Evolutionary conservation across 192 early-diverging fungal genomes (phyloP), one percentile per base, ranked within the genome.

Genomic region (Funneliformis geosporum): DNA sequence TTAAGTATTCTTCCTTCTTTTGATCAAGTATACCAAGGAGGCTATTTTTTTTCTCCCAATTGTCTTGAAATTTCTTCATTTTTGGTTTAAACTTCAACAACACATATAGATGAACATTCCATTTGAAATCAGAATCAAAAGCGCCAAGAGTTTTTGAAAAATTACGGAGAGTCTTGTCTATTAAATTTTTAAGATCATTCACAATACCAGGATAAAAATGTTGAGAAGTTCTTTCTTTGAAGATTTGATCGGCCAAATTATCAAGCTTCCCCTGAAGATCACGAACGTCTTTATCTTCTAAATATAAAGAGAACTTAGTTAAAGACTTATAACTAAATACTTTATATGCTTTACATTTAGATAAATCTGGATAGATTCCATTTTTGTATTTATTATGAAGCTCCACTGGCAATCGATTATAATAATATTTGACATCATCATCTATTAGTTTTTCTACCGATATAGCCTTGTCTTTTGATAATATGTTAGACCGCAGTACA

Each of bases 1-100:
- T 70, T 50, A 21, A 12, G 11, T 79, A 47, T 39, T 79, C 78
- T 0, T 79, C 38, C 27, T 79, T 42, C 68, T 61, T 79, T 68
- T 72, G 78, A 28, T 59, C 11, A 61, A 79, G 69, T 28, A 79
- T 79, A 5, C 5, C 25, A 72, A 79, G 38, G 5, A 44, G 78
- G 9, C 9, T 72, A 5, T 79, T 43, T 55, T 79, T 39, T 5
- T 39, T 38, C n/a, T 79, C 47, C 78, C 68, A 79, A n/a, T 38
- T 27, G 8, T 72, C 33, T 73, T 79, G 78, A 1, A 5, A 25
- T 8, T 16, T 27, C 39, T 16, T 28, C 68, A 79, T 60, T 70
- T 72, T 62, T 46, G n/a, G 8, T 23, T 60, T 71, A 70, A 79
- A 79, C 14, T 10, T 60, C 33, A 40, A 25, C 38, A 79, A 44